Percentiles rank a stretch among this genome's conserved stretches.
Evolutionary conservation across 441 rosid species (phyloP).

Genomic region (Geranium incanum): DNA sequence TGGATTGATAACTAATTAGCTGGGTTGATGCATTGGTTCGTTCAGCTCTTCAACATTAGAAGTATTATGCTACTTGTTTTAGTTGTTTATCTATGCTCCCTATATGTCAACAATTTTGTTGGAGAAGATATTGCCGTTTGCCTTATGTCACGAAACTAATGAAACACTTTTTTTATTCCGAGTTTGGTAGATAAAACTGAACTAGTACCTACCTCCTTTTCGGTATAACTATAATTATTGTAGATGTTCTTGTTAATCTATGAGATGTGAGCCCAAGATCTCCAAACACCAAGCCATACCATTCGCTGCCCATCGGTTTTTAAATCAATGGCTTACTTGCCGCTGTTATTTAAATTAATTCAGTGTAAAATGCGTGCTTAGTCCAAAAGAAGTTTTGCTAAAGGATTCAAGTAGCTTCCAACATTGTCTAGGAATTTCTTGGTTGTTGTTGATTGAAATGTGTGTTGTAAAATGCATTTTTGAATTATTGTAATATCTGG

Average conservation of each 20-base stretch:
- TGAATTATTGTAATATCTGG: neutral
- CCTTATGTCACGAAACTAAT: neutral
- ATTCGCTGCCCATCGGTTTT: neutral
- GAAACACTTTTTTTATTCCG: too few species aligned
- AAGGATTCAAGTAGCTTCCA: neutral
- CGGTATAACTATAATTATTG: neutral
- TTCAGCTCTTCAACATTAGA: neutral
- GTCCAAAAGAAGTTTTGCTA: neutral
- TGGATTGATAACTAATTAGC: neutral
- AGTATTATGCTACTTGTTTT: neutral
- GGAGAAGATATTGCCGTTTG: neutral
- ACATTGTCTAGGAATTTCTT: neutral
- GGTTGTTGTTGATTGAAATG: neutral
- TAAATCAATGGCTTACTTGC: neutral
- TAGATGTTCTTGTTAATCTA: neutral
- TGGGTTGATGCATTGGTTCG: neutral
- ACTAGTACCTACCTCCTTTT: neutral
- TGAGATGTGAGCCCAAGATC: slow-evolving; percentile 3
- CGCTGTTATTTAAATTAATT: neutral
- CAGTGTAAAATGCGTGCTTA: neutral
- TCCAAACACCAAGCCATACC: neutral
- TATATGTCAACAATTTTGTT: neutral
- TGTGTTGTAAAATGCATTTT: neutral
- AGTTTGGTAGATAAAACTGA: neutral
- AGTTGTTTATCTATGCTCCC: neutral